A percentile compares a stretch with the other conserved stretches of the same genome.
These are phyloP conservation scores for Gaultheria prostrata DNA, from an alignment of 148 eudicot genomes.

Conservation along the genomic window DNA sequence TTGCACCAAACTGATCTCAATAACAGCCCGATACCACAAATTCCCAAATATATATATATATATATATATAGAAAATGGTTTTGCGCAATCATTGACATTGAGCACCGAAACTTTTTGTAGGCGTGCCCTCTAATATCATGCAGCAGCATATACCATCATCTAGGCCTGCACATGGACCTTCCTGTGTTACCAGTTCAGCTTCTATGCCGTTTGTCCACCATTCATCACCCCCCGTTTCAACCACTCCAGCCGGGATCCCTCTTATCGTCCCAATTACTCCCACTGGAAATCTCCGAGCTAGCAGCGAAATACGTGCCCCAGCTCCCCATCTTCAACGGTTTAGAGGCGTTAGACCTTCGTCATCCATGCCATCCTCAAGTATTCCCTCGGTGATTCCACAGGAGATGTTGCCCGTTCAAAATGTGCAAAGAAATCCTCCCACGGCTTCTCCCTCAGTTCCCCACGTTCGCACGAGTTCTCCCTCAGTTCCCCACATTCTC, in stretches of 20 bases:
- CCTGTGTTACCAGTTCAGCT: slow-evolving; percentile 24
- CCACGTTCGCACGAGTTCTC: slow-evolving; percentile 13
- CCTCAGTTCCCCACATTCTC: slow-evolving; percentile 15
- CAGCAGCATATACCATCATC: slow-evolving; percentile 33
- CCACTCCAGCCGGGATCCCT: slow-evolving; percentile 31
- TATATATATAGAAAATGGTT: background rate
- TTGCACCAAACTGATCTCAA: background rate
- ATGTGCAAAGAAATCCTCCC: slow-evolving; percentile 13
- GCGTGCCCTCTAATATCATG: slow-evolving; percentile 31
- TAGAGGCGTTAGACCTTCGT: slow-evolving; percentile 16
- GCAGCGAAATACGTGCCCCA: slow-evolving; percentile 41
- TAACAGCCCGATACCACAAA: background rate
- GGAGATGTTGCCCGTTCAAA: slow-evolving; percentile 21
- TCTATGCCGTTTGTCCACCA: slow-evolving; percentile 28
- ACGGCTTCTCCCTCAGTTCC: slow-evolving; percentile 11
- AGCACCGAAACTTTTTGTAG: slow-evolving; percentile 30
- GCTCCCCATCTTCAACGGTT: slow-evolving; percentile 55
- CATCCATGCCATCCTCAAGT: slow-evolving; percentile 20
- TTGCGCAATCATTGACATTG: background rate
- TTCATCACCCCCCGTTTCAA: slow-evolving; percentile 27
- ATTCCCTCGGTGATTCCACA: slow-evolving; percentile 10
- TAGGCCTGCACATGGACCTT: slow-evolving; percentile 12
- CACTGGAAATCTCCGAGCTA: slow-evolving; percentile 22
- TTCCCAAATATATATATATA: background rate
- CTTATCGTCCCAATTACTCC: slow-evolving; percentile 30